These are phyloP conservation scores for Paratinospora sagittata DNA, from an alignment of 164 flowering plant genomes.

Conservation along the genomic window DNA sequence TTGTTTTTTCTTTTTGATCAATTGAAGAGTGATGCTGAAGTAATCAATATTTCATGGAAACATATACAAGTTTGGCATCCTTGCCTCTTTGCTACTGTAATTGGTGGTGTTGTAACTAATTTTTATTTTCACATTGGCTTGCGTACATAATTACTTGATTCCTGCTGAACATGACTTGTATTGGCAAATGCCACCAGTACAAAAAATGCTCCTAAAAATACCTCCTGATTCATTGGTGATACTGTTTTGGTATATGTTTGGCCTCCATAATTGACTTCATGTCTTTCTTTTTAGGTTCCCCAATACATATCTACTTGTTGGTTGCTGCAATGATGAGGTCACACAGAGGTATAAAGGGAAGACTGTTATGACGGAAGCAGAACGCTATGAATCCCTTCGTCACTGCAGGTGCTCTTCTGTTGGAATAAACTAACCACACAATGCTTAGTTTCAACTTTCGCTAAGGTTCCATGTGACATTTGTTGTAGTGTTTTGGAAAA, in stretches of 20 bases:
- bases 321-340: slow-evolving; percentile 83
- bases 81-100: too few species aligned
- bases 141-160: background rate
- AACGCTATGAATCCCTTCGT: slow-evolving; percentile 90
- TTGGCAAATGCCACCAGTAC: background rate
- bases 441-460: too few species aligned
- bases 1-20: too few species aligned
- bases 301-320: slow-evolving; percentile 78
- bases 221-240: background rate
- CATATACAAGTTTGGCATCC: too few species aligned
- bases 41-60: too few species aligned
- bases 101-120: too few species aligned
- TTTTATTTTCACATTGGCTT: background rate
- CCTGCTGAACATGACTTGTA: background rate
- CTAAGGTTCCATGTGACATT: too few species aligned
- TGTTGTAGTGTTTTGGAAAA: too few species aligned
- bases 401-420: too few species aligned
- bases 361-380: slow-evolving; percentile 82
- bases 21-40: too few species aligned
- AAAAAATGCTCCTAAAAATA: background rate
- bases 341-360: slow-evolving; percentile 87
- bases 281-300: slow-evolving; percentile 50
- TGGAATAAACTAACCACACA: too few species aligned
- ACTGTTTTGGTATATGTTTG: too few species aligned
- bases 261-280: background rate